Percentiles rank a stretch among this genome's conserved stretches.
Conservation (phyloP, 208 protist genomes). For the Angomonas ambiguus region DNA sequence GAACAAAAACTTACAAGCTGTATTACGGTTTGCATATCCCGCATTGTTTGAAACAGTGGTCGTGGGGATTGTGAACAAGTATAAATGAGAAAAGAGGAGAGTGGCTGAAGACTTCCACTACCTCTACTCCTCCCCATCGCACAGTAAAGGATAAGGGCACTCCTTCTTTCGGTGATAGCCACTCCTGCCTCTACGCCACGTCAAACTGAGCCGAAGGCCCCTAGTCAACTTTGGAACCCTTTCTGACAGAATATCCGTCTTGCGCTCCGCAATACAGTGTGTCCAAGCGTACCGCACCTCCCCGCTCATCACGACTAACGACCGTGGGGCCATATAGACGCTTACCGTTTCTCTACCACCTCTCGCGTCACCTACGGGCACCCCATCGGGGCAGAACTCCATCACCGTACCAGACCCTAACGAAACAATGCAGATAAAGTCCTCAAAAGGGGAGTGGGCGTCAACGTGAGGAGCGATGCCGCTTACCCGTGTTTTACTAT, state of each 20-base stretch:
- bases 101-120: not conserved
- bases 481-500: conserved; percentile 26
- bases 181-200: conserved; percentile 54
- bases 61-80: not conserved
- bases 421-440: conserved; percentile 60
- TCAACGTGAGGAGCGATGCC: conserved; percentile 80
- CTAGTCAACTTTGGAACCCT: conserved; percentile 32
- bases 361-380: too few species aligned
- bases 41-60: too few species aligned
- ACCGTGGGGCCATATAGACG: conserved; percentile 51
- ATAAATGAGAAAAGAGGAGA: not conserved
- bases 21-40: too few species aligned
- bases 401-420: conserved; percentile 79
- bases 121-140: conserved; percentile 54
- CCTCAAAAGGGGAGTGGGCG: conserved; percentile 54
- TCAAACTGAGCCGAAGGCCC: conserved; percentile 59
- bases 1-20: too few species aligned
- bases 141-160: conserved; percentile 53
- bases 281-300: conserved; percentile 73
- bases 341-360: conserved; percentile 21
- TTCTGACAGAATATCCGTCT: conserved; percentile 65
- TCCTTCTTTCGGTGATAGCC: conserved; percentile 27
- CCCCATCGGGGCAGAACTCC: conserved; percentile 59
- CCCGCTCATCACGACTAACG: conserved; percentile 55
- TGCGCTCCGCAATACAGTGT: conserved; percentile 66